Conservation (phyloP, 345 rosid species). For the Carallia brachiata region DNA sequence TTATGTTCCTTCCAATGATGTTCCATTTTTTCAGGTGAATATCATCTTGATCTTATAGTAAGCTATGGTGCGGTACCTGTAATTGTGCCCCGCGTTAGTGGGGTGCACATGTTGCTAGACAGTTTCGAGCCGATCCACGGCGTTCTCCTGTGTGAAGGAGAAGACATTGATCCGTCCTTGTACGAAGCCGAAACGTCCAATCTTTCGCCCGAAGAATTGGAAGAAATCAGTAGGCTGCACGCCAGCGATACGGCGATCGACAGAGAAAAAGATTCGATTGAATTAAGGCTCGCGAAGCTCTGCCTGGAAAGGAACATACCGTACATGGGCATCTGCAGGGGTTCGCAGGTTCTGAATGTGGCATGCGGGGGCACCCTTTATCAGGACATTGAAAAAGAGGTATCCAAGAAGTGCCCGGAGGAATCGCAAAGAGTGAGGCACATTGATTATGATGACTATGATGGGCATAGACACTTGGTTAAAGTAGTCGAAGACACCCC, state of each 20-base stretch:
- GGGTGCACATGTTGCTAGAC: slow-evolving; percentile 65
- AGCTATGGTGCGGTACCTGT: slow-evolving; percentile 79
- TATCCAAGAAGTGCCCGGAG: slow-evolving; percentile 28
- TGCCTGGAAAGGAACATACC: slow-evolving; percentile 87
- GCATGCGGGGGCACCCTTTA: slow-evolving; percentile 86
- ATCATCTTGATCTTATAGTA: slow-evolving; percentile 86
- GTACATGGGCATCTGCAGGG: slow-evolving; percentile 79
- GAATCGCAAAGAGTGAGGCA: slow-evolving; percentile 42
- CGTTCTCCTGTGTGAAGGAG: slow-evolving; percentile 90
- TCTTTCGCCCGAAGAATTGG: slow-evolving; percentile 62
- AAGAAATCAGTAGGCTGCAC: slow-evolving; percentile 63
- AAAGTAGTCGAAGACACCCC: slow-evolving; percentile 57
- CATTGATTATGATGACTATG: slow-evolving; percentile 73
- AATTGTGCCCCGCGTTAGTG: slow-evolving; percentile 74
- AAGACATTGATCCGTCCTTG: slow-evolving; percentile 81
- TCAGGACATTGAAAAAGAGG: slow-evolving; percentile 62
- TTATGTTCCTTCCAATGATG: no score
- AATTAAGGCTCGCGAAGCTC: slow-evolving; percentile 65
- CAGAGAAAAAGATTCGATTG: slow-evolving; percentile 76
- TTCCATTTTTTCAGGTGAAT: slow-evolving; percentile 55
- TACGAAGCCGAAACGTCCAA: slow-evolving; percentile 48
- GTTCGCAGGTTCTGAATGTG: slow-evolving; percentile 77
- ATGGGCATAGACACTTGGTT: slow-evolving; percentile 69
- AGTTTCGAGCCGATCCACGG: slow-evolving; percentile 95
- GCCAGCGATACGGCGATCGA: slow-evolving; percentile 70